Conservation (phyloP, 1,139 yeast genomes). For the Suhomyces ambrosiae region DNA sequence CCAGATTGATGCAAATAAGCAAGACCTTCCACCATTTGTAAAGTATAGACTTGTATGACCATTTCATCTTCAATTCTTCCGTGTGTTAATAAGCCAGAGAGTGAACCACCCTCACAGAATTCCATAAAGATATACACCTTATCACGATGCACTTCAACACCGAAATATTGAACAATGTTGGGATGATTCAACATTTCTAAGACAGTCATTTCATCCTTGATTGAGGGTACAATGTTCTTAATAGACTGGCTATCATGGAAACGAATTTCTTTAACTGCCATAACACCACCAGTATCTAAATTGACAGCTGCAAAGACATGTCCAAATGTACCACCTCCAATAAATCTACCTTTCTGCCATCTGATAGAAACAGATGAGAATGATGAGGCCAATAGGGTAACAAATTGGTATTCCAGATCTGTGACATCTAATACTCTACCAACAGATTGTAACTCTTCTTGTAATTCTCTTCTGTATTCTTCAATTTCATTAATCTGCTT, state of each 20-base stretch:
- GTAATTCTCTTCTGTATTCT: constrained; percentile 50
- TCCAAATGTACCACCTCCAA: constrained; percentile 97
- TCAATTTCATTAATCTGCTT: constrained; percentile 63
- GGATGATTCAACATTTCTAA: constrained; percentile 94
- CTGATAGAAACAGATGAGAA: constrained; percentile 89
- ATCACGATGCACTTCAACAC: constrained; percentile 96
- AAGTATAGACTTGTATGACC: constrained; percentile 85
- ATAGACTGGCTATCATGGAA: constrained; percentile 88
- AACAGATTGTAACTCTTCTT: constrained; percentile 55
- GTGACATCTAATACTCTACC: constrained; percentile 90
- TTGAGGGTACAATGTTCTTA: constrained; percentile 81
- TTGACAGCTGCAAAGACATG: constrained; percentile 91
- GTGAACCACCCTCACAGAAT: constrained; percentile 94
- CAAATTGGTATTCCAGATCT: constrained; percentile 84
- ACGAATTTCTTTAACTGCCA: constrained; percentile 95
- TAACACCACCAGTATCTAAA: constrained; percentile 90
- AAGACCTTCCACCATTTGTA: constrained; percentile 93
- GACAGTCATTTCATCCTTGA: constrained; percentile 95
- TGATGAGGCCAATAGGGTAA: constrained; percentile 84
- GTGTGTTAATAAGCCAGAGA: constrained; percentile 74
- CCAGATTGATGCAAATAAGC: constrained; percentile 94
- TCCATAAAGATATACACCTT: constrained; percentile 97
- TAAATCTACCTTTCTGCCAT: constrained; percentile 94
- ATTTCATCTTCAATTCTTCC: constrained; percentile 96
- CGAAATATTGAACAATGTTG: constrained; percentile 92